Conservation (phyloP, 352 stramenopile species). For the Phytophthora quininea region DNA sequence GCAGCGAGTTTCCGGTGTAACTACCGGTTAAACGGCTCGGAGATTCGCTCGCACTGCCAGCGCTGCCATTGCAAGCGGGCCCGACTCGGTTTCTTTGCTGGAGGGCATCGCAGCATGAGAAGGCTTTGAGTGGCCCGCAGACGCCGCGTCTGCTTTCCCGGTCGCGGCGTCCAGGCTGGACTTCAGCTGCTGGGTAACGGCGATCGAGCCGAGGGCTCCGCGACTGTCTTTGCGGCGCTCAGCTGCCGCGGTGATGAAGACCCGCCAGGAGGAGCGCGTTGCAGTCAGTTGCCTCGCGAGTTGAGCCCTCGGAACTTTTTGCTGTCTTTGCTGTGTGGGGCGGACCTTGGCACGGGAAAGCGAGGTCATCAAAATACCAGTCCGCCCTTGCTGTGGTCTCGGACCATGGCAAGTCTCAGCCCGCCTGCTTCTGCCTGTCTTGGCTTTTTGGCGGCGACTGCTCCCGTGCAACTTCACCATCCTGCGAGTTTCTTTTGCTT, state of each 20-base stretch:
- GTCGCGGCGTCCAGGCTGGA: not conserved
- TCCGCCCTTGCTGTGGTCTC: not conserved
- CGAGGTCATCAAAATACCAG: too few species aligned
- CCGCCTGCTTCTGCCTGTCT: not conserved
- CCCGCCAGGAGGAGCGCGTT: not conserved
- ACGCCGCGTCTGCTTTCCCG: slow-evolving; percentile 1
- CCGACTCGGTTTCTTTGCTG: too few species aligned
- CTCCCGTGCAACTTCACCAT: not conserved
- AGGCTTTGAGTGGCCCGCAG: not conserved
- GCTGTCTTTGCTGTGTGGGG: not conserved
- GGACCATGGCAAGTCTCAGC: not conserved
- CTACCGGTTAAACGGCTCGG: too few species aligned
- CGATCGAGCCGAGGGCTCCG: not conserved
- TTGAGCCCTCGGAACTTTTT: not conserved
- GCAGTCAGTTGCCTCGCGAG: not conserved
- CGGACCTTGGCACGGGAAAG: not conserved
- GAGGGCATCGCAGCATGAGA: not conserved
- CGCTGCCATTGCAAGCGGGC: too few species aligned
- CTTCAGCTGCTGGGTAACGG: slow-evolving; percentile 2
- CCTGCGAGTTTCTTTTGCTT: not conserved
- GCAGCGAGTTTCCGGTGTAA: too few species aligned
- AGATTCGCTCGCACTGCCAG: too few species aligned
- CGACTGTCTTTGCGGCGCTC: not conserved
- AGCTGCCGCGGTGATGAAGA: not conserved
- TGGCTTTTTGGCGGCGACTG: not conserved